Evolutionary conservation across 176 grass and related monocot species (phyloP).

Genomic region (Puccinellia tenuiflora): DNA sequence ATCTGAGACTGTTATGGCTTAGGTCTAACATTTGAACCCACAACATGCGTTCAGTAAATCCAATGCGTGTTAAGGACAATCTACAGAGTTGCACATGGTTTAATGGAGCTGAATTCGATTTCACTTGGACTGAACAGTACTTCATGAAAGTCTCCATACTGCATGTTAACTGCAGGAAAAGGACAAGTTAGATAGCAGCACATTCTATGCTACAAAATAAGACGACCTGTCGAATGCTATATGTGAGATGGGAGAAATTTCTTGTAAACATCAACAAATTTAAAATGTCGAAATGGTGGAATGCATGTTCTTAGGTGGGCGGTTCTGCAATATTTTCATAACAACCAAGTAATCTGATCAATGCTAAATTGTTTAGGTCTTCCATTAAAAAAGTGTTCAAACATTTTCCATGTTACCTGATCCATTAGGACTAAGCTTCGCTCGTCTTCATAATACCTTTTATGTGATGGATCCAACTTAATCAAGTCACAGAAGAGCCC

Average conservation of each 20-base stretch:
- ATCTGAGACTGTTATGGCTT: constrained; percentile 76
- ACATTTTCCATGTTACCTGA: constrained; percentile 56
- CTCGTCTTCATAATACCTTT: constrained; percentile 78
- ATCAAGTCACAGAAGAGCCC: constrained; percentile 67
- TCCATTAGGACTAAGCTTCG: constrained; percentile 70
- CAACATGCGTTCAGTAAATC: constrained; percentile 60
- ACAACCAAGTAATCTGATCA: neutral
- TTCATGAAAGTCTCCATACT: constrained; percentile 58
- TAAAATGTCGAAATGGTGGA: neutral
- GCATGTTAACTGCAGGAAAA: constrained; percentile 66
- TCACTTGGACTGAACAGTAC: constrained; percentile 44
- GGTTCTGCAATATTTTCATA: neutral
- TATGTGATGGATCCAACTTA: constrained; percentile 70
- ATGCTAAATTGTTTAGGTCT: neutral
- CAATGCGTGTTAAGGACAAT: constrained; percentile 63
- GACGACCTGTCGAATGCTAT: neutral
- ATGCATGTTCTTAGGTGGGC: neutral
- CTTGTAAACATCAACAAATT: neutral
- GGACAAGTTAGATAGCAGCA: constrained; percentile 13
- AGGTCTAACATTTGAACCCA: constrained; percentile 95
- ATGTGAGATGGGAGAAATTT: neutral
- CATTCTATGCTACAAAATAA: neutral
- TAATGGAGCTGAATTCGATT: constrained; percentile 32
- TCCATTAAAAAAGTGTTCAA: constrained; percentile 11
- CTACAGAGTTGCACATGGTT: constrained; percentile 42